Evolutionary conservation across 2,329 filamentous ascomycete species (phyloP), one percentile per base, ranked within the genome.

Genomic region (Alternaria consortialis): DNA sequence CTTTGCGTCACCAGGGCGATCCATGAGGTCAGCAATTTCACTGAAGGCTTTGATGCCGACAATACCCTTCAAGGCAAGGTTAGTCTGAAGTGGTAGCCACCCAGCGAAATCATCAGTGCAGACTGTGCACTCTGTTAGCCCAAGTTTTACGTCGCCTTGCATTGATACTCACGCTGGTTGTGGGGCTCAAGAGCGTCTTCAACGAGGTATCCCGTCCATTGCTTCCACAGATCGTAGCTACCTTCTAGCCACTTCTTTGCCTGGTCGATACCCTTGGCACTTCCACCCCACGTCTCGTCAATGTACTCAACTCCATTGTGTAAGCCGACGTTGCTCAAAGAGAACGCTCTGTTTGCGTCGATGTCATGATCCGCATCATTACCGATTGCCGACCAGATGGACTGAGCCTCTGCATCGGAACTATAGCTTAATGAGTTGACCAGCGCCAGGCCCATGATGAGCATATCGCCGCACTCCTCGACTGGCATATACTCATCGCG

Each of bases 51-150:
- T 88, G 76, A 94, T 90, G 23, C 91, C 92, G 57, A 95, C 88
- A 67, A 94, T 94, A 43, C 92, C 92, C 79, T 95, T 95, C 62
- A 95, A 83, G 0, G 91, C 92, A 23, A 95, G 83, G 72, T 95
- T 94, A 2, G 91, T 94, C 76, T 94, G 91, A 64, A 94, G 88
- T 5, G 89, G 86, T 20, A 93, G 83, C 77, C 89, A 89, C 40
- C 92, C 92, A 2, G 92, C 91, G 75, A 94, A 95, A 73, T 95
- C 92, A 72, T 95, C 92, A 1, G 92, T 95, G 20, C 89, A 93
- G 15, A 95, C 84, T 86, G 56, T 15, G 3, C 12, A 15, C 0
- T 7, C 20, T 3, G 39, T 73, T 51, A 71, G 64, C 48, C n/a
- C 25, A 6, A 2, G 20, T 11, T 4, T 42, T 7, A 17, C 29